Evolutionary conservation across 176 grass and related monocot genomes (phyloP).

Genomic region (Paspalum vaginatum): DNA sequence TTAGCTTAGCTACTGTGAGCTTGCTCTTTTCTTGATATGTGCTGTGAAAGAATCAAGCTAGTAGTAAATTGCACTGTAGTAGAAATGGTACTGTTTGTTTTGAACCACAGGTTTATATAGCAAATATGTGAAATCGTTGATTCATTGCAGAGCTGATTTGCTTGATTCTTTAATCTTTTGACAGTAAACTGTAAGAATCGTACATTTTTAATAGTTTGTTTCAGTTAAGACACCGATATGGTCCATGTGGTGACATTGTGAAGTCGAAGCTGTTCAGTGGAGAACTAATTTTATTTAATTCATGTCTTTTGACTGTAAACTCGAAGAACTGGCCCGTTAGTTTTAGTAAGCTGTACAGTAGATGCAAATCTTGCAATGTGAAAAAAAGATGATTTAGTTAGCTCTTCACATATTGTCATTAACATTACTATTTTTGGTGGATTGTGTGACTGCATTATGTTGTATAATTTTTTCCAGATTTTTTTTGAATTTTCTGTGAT

Average conservation of each 20-base stretch:
- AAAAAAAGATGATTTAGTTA: neutral
- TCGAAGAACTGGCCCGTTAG: neutral
- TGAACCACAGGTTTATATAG: neutral
- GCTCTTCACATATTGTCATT: too few species aligned
- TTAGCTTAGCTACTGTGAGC: neutral
- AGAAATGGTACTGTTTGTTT: neutral
- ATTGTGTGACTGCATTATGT: too few species aligned
- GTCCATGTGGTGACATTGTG: neutral
- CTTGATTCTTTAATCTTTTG: conserved; percentile 21
- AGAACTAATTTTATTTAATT: neutral
- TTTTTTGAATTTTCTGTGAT: too few species aligned
- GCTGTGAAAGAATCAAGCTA: neutral
- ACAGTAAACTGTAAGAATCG: neutral
- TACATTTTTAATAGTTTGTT: conserved; percentile 17
- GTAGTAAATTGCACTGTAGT: conserved; percentile 12
- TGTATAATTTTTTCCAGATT: too few species aligned
- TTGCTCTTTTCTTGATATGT: conserved; percentile 13
- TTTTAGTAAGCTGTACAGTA: conserved; percentile 26
- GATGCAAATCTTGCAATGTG: neutral
- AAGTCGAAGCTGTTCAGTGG: conserved; percentile 2
- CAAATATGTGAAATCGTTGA: neutral
- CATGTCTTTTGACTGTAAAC: neutral
- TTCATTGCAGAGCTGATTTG: neutral
- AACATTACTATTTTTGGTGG: too few species aligned
- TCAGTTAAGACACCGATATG: neutral